Conservation (phyloP, 2,329 filamentous ascomycete genomes). For the Pezicula radicicola region DNA sequence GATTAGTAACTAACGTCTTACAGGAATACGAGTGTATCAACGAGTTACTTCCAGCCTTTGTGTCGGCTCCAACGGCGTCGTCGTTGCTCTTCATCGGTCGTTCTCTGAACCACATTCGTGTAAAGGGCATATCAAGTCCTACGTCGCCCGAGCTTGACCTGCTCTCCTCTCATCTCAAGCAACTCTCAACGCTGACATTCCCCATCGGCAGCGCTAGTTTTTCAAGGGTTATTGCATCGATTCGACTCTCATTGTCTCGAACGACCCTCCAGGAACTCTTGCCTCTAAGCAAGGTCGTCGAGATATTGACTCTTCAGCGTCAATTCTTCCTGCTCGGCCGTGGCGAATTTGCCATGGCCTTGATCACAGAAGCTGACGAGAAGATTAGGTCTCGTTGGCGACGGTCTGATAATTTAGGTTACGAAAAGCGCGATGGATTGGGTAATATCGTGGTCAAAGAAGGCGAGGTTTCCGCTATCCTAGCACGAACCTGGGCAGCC, state of each 20-base stretch:
- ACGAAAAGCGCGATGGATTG: constrained; percentile 56
- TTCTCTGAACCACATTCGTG: constrained; percentile 79
- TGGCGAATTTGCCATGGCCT: constrained; percentile 85
- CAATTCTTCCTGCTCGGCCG: constrained; percentile 85
- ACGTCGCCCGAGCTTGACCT: constrained; percentile 52
- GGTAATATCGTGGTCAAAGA: constrained; percentile 74
- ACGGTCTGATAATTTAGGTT: constrained; percentile 55
- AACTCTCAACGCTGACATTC: constrained; percentile 65
- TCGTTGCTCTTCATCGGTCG: constrained; percentile 91
- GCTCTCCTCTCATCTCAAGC: constrained; percentile 64
- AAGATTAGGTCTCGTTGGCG: constrained; percentile 73
- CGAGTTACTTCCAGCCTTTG: constrained; percentile 73
- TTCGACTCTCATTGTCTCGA: constrained; percentile 78
- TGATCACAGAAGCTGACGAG: constrained; percentile 83
- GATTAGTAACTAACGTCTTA: constrained; percentile 8
- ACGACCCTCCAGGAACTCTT: constrained; percentile 81
- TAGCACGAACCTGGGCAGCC: constrained; percentile 75
- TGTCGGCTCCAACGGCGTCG: constrained; percentile 67
- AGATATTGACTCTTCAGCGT: constrained; percentile 73
- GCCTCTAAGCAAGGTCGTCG: constrained; percentile 72
- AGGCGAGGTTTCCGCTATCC: constrained; percentile 74
- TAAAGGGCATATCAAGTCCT: constrained; percentile 40
- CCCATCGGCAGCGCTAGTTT: constrained; percentile 73
- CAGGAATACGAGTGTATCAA: constrained; percentile 57
- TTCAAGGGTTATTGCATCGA: constrained; percentile 68